phyloP scores from a whole-genome alignment of 768 basidiomycete genomes.

The Coprinopsis strossmayeri region DNA sequence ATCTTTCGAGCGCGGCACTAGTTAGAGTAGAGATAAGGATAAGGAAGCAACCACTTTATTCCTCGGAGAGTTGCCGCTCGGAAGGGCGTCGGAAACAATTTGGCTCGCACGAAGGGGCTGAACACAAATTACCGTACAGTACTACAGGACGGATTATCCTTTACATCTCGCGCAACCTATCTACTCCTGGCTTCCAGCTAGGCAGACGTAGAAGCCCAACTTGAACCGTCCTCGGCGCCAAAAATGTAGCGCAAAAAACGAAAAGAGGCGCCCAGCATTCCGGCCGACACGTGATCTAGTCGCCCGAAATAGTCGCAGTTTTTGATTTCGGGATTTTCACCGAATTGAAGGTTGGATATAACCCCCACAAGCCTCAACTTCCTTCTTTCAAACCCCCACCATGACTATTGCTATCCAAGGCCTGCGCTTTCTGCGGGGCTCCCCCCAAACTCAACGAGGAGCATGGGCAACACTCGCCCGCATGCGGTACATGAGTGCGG shows the following conservation, averaged over 20 bases:
- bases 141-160: too few relatives aligned
- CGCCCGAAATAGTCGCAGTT: not conserved
- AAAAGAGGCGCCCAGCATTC: not conserved
- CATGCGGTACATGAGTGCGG: conserved; percentile 4
- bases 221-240: too few relatives aligned
- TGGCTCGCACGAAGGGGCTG: too few relatives aligned
- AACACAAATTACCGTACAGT: too few relatives aligned
- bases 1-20: too few relatives aligned
- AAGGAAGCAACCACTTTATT: too few relatives aligned
- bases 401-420: not conserved
- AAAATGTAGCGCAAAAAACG: not conserved
- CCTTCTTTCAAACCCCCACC: not conserved
- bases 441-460: not conserved
- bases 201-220: too few relatives aligned
- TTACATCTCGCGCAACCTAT: too few relatives aligned
- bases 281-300: not conserved
- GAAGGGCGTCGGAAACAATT: too few relatives aligned
- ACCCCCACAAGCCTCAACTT: not conserved
- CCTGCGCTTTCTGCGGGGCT: not conserved
- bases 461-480: not conserved
- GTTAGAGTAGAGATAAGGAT: too few relatives aligned
- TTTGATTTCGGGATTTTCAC: not conserved
- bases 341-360: not conserved
- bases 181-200: too few relatives aligned
- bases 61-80: too few relatives aligned